Base-by-base conservation (phyloP, 345 rosid genomes). In the Aethionema arabicum region DNA sequence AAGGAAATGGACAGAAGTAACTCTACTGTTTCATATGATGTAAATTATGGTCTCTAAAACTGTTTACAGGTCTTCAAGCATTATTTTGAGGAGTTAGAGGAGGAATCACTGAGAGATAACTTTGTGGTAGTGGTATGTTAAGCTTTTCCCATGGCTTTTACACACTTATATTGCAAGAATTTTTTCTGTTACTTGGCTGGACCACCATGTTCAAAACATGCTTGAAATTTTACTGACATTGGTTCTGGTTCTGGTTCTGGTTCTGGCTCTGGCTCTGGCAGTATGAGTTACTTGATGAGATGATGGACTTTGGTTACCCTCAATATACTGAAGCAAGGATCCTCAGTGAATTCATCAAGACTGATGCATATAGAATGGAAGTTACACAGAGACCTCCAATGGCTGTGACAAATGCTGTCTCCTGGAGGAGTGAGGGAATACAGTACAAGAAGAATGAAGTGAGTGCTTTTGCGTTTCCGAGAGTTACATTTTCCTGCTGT, bases 221-320 rank as follows among this genome's bases (percentile, higher is more conserved):
- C 12, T 52, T 10, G 2, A 35, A 33, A 21, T 11, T 33, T 8
- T 30, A 37, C 14, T 67, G 43, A 55, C 55, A 59, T 47, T 13
- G 55, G 37, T 68, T 69, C 27, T 21, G 27, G 27, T 21, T 21
- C 27, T 21, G 27, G 27, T 21, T 21, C n/a, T n/a, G n/a, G n/a
- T n/a, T n/a, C n/a, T n/a, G n/a, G n/a, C n/a, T 61, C n/a, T 76
- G 52, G n/a, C 33, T 16, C 46, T 79, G 56, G 59, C 87, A 93
- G 96, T 93, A 90, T 43, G 99, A 93, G 83, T 75, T 93, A 68
- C 99, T 93, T 63, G 99, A 93, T 66, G 97, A 93, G 81, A 93
- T 93, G 82, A 90, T 93, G 99, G 97, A 93, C 81, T 93, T 87
- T 56, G 97, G 97, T 56, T 93, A 83, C 73, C 96, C 99, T 72